phyloP scores from a whole-genome alignment of 805 yeast genomes.

The Teunomyces cretensis region DNA sequence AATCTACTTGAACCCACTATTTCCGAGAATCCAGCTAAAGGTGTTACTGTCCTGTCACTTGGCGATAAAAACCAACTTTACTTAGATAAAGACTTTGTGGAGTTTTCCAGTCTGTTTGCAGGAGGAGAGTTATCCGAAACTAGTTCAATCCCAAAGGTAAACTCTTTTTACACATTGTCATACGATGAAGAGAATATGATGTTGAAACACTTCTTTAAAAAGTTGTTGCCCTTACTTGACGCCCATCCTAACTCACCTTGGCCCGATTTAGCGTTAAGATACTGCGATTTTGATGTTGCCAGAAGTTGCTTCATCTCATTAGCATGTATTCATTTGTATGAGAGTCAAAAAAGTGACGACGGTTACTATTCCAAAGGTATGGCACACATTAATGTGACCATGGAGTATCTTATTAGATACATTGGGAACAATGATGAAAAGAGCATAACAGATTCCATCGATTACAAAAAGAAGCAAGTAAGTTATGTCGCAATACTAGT shows the following conservation, averaged over 20 bases:
- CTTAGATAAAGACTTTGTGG: slow-evolving; percentile 2
- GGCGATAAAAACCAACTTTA: slow-evolving; percentile 1
- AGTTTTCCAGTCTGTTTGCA: slow-evolving; percentile 1
- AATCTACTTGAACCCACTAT: slow-evolving; percentile 13
- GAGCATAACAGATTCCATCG: not conserved
- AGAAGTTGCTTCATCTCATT: slow-evolving; percentile 57
- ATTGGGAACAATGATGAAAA: slow-evolving; percentile 19
- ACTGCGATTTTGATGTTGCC: slow-evolving; percentile 58
- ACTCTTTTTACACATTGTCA: slow-evolving; percentile 19
- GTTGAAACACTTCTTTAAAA: slow-evolving; percentile 55
- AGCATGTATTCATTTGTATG: slow-evolving; percentile 58
- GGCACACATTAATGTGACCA: slow-evolving; percentile 53
- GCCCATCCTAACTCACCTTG: slow-evolving; percentile 62
- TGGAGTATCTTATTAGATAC: slow-evolving; percentile 52
- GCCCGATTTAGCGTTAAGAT: slow-evolving; percentile 58
- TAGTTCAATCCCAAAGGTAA: not conserved
- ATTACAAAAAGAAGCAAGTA: slow-evolving; percentile 16
- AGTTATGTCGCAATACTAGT: slow-evolving; percentile 45
- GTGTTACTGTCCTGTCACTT: not conserved
- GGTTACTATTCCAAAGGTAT: slow-evolving; percentile 54
- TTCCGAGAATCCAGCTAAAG: not conserved
- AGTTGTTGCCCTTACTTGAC: slow-evolving; percentile 52
- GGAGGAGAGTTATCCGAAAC: not conserved
- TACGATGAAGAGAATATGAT: slow-evolving; percentile 53
- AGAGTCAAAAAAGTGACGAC: slow-evolving; percentile 47